Evolutionary conservation across 164 flowering plant species (phyloP), one percentile per base, ranked within the genome.

Genomic region (Annona cherimola): DNA sequence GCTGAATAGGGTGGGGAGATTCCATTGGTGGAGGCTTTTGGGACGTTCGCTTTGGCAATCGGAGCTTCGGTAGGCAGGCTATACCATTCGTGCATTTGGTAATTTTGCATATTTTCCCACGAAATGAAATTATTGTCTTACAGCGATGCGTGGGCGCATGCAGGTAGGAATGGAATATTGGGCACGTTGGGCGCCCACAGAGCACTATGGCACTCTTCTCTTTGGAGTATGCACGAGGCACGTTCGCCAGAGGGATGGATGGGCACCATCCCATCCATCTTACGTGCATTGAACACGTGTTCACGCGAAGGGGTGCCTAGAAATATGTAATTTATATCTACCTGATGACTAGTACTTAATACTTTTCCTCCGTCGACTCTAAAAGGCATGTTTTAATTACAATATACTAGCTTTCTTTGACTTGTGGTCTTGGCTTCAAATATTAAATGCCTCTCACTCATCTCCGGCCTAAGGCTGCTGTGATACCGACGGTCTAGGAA

Each of bases 21-120:
- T 50, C 57, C 57, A 43, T 62, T 85, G 6, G 95, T 60, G 57
- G 67, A 91, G 71, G 86, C 89, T 89, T 85, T 92, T 41, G 90
- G 95, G 60, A 90, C 94, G 77, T 92, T 92, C 79, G 80, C 90
- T 73, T 84, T 92, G 8, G 83, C 97, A 8, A 86, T 90, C 54
- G 95, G 94, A 0, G 93, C 95, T 71, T 92, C 97, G 68, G 97
- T 92, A 5, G 55, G 55, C 12, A 6, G 55, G 55, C 55, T 46
- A 46, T 46, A 46, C 7, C 57, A 50, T 9, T 50, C 14, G 14
- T 9, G 14, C 14, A 7, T 7, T 2, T 50, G 14, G 57, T 50
- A 16, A 50, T 50, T 50, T 50, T 16, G 3, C 57, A 50, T 50
- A 0, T 16, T 11, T 50, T 16, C 57, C 9, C 5, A 16, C 14